Evolutionary conservation across 2,329 filamentous ascomycete species (phyloP).

Genomic region (Aspergillus tubingensis): DNA sequence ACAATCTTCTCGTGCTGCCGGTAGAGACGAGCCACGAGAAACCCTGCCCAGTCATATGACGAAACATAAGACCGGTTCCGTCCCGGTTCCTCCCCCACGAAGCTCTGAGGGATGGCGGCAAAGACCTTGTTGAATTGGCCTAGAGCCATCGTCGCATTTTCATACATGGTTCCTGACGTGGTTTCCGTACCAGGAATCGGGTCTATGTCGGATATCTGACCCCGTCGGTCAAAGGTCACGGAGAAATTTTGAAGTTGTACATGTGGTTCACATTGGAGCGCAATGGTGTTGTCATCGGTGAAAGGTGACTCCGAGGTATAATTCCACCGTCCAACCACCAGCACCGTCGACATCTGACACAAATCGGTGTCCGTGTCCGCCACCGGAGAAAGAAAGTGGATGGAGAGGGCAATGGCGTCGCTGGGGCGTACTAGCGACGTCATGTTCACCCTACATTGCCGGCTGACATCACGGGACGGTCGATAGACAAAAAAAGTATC

Average conservation of each 20-base stretch:
- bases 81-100: conserved; percentile 28
- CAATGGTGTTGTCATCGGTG: conserved; percentile 32
- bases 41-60: conserved; percentile 40
- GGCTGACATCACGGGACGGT: conserved; percentile 25
- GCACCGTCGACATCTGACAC: conserved; percentile 36
- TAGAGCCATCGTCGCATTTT: conserved; percentile 36
- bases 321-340: conserved; percentile 38
- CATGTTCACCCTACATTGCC: conserved; percentile 32
- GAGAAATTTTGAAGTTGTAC: conserved; percentile 27
- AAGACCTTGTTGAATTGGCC: conserved; percentile 41
- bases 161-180: conserved; percentile 30
- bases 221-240: conserved; percentile 31
- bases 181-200: conserved; percentile 24
- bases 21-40: conserved; percentile 36
- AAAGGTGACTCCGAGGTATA: conserved; percentile 28
- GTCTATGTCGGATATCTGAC: conserved; percentile 26
- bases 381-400: conserved; percentile 35
- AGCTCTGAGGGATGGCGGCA: conserved; percentile 37
- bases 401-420: conserved; percentile 32
- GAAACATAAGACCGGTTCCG: conserved; percentile 30
- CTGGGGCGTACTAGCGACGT: conserved; percentile 22
- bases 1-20: conserved; percentile 28
- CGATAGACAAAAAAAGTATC: conserved; percentile 30
- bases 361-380: conserved; percentile 24
- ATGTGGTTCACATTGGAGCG: conserved; percentile 35